These are phyloP conservation scores for Vitis vinifera DNA, from an alignment of 164 flowering plant genomes.

Conservation along the genomic window DNA sequence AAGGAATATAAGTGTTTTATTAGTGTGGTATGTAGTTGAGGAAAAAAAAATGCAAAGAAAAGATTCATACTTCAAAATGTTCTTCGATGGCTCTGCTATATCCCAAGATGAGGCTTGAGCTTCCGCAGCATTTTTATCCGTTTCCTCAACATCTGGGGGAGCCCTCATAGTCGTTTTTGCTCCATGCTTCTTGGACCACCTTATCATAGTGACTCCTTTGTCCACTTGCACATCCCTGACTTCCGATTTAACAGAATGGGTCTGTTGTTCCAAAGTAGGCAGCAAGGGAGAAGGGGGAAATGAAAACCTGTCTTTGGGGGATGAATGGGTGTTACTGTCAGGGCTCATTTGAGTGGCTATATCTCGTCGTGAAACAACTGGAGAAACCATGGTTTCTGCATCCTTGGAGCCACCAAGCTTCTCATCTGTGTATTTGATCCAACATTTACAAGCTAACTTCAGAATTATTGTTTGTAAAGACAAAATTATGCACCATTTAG, in stretches of 20 bases:
- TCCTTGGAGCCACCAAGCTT: slow-evolving; percentile 26
- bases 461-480: not conserved
- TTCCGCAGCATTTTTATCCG: slow-evolving; percentile 2
- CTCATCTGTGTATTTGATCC: slow-evolving; percentile 33
- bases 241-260: slow-evolving; percentile 24
- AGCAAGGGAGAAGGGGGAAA: slow-evolving; percentile 21
- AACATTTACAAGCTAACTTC: not conserved
- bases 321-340: slow-evolving; percentile 25
- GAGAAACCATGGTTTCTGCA: slow-evolving; percentile 16
- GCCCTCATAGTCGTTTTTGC: slow-evolving; percentile 15
- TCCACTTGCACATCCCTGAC: slow-evolving; percentile 62
- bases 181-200: slow-evolving; percentile 29
- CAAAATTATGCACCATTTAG: no score
- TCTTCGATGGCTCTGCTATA: slow-evolving; percentile 29
- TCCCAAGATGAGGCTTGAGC: slow-evolving; percentile 26
- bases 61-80: slow-evolving; percentile 31
- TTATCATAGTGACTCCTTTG: slow-evolving; percentile 32
- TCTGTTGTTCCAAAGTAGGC: slow-evolving; percentile 3
- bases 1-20: not conserved
- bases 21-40: not conserved
- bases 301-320: slow-evolving; percentile 28
- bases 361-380: slow-evolving; percentile 42
- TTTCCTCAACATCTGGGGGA: slow-evolving; percentile 21
- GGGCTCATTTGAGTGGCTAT: slow-evolving; percentile 73
- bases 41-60: not conserved